Conservation (phyloP, 2,329 filamentous ascomycete species). For the Pseudogymnoascus verrucosus region DNA sequence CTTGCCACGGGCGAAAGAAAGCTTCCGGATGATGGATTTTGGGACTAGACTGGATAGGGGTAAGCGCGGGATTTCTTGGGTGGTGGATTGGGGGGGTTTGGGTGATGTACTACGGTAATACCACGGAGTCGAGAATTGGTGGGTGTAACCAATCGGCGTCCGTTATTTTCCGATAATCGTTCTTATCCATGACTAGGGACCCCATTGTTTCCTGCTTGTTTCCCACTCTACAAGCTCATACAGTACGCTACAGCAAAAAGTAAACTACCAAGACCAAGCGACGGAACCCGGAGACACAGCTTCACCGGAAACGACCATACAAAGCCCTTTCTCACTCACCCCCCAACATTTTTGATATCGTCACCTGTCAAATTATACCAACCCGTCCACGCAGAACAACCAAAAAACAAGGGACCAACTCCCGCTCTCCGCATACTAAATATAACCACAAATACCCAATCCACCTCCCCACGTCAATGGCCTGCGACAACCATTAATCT, state of each 20-base stretch:
- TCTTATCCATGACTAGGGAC: background rate
- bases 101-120: background rate
- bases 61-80: background rate
- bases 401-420: background rate
- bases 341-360: background rate
- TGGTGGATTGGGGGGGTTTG: background rate
- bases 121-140: background rate
- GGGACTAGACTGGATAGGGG: background rate
- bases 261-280: background rate
- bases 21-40: background rate
- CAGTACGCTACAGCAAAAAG: background rate
- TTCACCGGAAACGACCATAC: background rate
- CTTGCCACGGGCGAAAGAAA: background rate
- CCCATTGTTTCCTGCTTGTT: background rate
- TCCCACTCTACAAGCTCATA: no score
- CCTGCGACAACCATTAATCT: constrained; percentile 46
- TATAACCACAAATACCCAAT: background rate
- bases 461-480: constrained; percentile 39
- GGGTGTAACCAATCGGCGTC: background rate
- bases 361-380: background rate
- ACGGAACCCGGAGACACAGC: background rate
- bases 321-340: background rate
- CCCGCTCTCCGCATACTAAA: background rate
- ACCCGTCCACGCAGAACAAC: background rate
- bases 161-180: background rate